These are phyloP conservation scores for Aspergillus wentii DNA, from an alignment of 495 filamentous ascomycete species.

Conservation along the genomic window DNA sequence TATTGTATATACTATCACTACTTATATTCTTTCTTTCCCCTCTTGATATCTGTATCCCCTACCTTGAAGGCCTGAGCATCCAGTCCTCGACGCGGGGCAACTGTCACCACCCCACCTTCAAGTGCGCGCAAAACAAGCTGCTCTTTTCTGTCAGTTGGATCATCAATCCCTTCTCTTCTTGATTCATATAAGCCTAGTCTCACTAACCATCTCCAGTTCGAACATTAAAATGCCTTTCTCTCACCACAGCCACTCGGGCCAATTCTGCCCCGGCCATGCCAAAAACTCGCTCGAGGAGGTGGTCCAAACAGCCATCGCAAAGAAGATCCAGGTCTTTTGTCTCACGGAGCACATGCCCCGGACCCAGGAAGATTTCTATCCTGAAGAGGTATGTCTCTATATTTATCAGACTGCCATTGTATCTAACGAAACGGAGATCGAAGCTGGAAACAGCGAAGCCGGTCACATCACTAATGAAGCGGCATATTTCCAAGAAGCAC, in stretches of 20 bases:
- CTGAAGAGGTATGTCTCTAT: conserved; percentile 68
- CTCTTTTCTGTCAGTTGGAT: too few relatives aligned
- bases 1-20: too few relatives aligned
- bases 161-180: conserved; percentile 4
- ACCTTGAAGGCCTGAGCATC: too few relatives aligned
- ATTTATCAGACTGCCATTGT: neutral
- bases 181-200: too few relatives aligned
- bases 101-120: neutral
- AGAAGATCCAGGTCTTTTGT: conserved; percentile 75
- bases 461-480: conserved; percentile 54
- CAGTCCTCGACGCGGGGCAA: too few relatives aligned
- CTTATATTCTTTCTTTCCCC: too few relatives aligned
- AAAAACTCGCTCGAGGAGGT: conserved; percentile 79
- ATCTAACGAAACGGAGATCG: conserved; percentile 25
- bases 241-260: conserved; percentile 97
- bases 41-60: too few relatives aligned
- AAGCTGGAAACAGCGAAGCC: conserved; percentile 30
- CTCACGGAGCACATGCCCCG: conserved; percentile 98
- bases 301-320: conserved; percentile 69
- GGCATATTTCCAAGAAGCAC: conserved; percentile 66
- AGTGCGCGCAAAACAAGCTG: too few relatives aligned
- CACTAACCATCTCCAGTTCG: neutral
- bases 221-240: conserved; percentile 76
- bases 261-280: conserved; percentile 92
- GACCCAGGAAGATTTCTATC: conserved; percentile 71